Evolutionary conservation across 768 basidiomycete species (phyloP).

Genomic region (Suillus ampliporus): DNA sequence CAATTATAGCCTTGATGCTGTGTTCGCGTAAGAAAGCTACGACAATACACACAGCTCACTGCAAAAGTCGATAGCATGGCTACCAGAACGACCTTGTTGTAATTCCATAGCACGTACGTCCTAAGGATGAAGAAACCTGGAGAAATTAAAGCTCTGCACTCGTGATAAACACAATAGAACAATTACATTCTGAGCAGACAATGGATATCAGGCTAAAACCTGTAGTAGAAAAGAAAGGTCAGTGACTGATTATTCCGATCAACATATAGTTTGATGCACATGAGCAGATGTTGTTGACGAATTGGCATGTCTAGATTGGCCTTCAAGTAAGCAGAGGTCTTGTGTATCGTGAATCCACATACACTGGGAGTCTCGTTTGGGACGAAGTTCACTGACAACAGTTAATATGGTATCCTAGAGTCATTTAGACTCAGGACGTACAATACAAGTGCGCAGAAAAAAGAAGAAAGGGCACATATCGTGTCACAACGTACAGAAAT

Average conservation of each 20-base stretch:
- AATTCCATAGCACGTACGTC: slow-evolving; percentile 12
- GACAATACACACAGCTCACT: slow-evolving; percentile 5
- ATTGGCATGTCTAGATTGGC: slow-evolving; percentile 9
- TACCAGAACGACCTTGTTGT: slow-evolving; percentile 5
- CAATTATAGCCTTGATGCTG: neutral
- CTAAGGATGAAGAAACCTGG: slow-evolving; percentile 15
- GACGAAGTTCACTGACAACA: slow-evolving; percentile 5
- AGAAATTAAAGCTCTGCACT: neutral
- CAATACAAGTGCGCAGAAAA: slow-evolving; percentile 4
- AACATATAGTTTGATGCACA: neutral
- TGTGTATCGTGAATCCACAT: neutral
- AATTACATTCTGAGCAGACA: slow-evolving; percentile 10
- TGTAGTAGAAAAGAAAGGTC: neutral
- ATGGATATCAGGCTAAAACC: slow-evolving; percentile 3
- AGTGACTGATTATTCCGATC: neutral
- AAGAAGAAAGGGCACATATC: slow-evolving; percentile 13
- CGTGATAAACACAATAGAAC: neutral
- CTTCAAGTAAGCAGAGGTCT: neutral
- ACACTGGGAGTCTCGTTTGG: neutral
- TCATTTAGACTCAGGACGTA: slow-evolving; percentile 2
- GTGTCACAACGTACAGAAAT: slow-evolving; percentile 10
- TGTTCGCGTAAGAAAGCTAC: neutral
- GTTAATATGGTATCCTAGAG: neutral
- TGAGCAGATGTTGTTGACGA: slow-evolving; percentile 10
- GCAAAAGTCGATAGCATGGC: slow-evolving; percentile 4